Evolutionary conservation across 1,284 basidiomycete genomes (phyloP).

Genomic region (Rhizoctonia solani): DNA sequence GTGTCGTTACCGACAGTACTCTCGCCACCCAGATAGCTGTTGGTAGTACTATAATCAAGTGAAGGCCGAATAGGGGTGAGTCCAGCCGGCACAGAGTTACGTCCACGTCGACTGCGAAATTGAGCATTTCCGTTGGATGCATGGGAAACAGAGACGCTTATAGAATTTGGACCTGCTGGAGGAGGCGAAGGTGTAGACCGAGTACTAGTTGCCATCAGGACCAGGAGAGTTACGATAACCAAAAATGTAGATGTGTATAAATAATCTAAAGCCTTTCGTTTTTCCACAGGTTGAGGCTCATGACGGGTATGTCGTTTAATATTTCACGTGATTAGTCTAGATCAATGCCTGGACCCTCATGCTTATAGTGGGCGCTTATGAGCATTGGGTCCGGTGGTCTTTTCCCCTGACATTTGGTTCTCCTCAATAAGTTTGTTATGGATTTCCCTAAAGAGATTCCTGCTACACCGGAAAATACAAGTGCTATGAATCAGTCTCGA

Average conservation of each 20-base stretch:
- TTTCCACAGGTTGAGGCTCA: not conserved
- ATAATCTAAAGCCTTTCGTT: not conserved
- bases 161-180: not conserved
- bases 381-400: not conserved
- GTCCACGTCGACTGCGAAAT: constrained; percentile 11
- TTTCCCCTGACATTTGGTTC: no score
- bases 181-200: constrained; percentile 27
- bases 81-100: not conserved
- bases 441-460: not conserved
- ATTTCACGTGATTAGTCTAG: constrained; percentile 22
- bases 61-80: constrained; percentile 17
- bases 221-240: not conserved
- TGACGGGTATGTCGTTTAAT: not conserved
- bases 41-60: constrained; percentile 22
- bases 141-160: not conserved
- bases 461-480: not conserved
- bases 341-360: not conserved
- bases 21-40: constrained; percentile 28
- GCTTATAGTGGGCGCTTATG: not conserved
- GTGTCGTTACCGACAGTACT: constrained; percentile 32
- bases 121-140: not conserved
- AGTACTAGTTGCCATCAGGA: constrained; percentile 3
- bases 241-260: not conserved
- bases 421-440: no score
- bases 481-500: not conserved